Base-by-base conservation (phyloP, 2,329 filamentous ascomycete species). In the Sarocladium strictum region DNA sequence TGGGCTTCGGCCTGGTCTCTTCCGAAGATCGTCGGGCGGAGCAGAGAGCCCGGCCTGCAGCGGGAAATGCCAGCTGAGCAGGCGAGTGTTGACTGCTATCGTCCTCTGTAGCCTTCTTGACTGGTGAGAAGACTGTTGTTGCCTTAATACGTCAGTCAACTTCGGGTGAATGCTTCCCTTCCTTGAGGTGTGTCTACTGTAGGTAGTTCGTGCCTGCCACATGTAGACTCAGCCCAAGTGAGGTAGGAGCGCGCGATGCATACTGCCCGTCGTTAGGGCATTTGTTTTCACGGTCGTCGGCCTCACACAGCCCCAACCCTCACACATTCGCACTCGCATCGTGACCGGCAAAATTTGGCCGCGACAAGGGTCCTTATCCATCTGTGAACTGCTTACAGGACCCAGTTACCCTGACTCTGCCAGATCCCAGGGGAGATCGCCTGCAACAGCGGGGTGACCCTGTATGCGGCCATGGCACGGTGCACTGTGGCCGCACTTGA, bases 261-360 rank as follows among this genome's bases (percentile, higher is more conserved):
- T n/a, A n/a, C n/a, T n/a, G n/a, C n/a, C n/a, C n/a, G n/a, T n/a
- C n/a, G n/a, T n/a, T n/a, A n/a, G n/a, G n/a, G n/a, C n/a, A n/a
- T n/a, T n/a, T n/a, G n/a, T n/a, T n/a, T 45, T 45, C 41, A 45
- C 41, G 41, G 41, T 26, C 19, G 41, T 11, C 5, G 17, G 4
- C 17, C 10, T 40, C 17, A 6, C n/a, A 40, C 10, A 19, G 37
- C 37, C n/a, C 17, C 17, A 7, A 11, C 10, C 40, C 9, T 15
- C 43, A 19, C 27, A 23, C 47, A 33, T 35, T 51, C 47, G 47
- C 27, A 51, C 47, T 51, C 47, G 47, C 27, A 51, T 51, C 47
- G 47, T 35, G 47, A 51, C 26, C 47, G 29, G 29, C 15, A n/a
- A 33, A 47, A 12, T 47, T 9, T 47, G 10, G 43, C 43, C 43